A percentile compares a stretch with the other conserved stretches of the same genome.
These are phyloP conservation scores for Aspergillus brasiliensis DNA, from an alignment of 2,329 filamentous ascomycete species.

Conservation along the genomic window DNA sequence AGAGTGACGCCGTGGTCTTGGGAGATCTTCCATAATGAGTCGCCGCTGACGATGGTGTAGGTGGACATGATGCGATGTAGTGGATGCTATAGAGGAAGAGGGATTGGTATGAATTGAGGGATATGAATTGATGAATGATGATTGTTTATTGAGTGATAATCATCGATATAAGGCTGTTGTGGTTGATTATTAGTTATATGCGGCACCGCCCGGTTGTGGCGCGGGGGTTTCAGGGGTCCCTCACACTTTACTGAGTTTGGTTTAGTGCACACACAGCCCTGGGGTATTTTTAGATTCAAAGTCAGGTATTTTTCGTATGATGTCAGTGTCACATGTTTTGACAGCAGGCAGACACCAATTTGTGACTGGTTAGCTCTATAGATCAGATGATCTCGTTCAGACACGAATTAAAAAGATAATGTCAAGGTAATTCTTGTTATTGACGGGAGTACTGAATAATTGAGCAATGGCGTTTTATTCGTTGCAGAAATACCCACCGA, in stretches of 20 bases:
- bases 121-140: neutral
- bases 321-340: neutral
- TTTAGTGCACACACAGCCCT: neutral
- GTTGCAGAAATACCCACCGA: no score
- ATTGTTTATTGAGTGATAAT: neutral
- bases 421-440: no score
- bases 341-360: no score
- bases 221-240: neutral
- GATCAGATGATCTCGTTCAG: no score
- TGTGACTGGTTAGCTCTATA: no score
- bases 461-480: no score
- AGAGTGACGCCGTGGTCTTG: slow-evolving; percentile 9
- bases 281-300: neutral
- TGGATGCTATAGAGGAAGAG: neutral
- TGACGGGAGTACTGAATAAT: no score
- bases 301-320: neutral
- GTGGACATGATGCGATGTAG: neutral
- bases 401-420: no score
- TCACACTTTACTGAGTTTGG: neutral
- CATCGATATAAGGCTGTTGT: neutral
- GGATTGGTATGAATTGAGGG: neutral
- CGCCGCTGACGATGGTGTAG: slow-evolving; percentile 10
- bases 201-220: neutral
- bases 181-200: neutral
- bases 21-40: slow-evolving; percentile 9